Base-by-base conservation (phyloP, 495 filamentous ascomycete genomes). In the Cairneyella variabilis region DNA sequence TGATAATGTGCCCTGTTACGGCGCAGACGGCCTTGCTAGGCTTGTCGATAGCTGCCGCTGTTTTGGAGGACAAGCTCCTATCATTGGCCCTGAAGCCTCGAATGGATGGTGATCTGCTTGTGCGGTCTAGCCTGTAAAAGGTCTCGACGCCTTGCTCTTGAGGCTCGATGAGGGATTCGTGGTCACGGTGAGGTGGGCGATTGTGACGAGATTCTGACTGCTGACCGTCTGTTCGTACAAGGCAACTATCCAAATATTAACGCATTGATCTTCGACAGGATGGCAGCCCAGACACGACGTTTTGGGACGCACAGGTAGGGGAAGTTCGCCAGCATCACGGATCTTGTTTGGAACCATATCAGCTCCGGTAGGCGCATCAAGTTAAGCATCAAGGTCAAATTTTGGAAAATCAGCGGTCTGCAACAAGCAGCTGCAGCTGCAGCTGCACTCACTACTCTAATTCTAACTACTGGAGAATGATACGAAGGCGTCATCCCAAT, bases 391-490 rank as follows among this genome's bases (percentile, higher is more conserved):
- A n/a, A n/a, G n/a, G n/a, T n/a, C n/a, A n/a, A n/a, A n/a, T n/a
- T 41, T 20, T 41, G 12, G 38, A 21, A 41, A 41, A 41, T 41
- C 38, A 17, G 38, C n/a, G n/a, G n/a, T n/a, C 38, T 41, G 38
- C 38, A 38, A 38, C 18, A 5, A 8, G 8, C 38, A 20, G n/a
- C 38, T 41, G 2, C 23, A 41, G 38, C 17, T 41, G 23, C 38
- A 16, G 23, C 17, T 21, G 36, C n/a, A n/a, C n/a, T n/a, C n/a
- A n/a, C n/a, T n/a, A n/a, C n/a, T n/a, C n/a, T n/a, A n/a, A n/a
- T n/a, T n/a, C n/a, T n/a, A n/a, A n/a, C n/a, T n/a, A n/a, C n/a
- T n/a, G n/a, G n/a, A n/a, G n/a, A n/a, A n/a, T n/a, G n/a, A n/a
- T n/a, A n/a, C n/a, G n/a, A n/a, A n/a, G n/a, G n/a, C n/a, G n/a